Conservation (phyloP, 345 rosid genomes). For the Populus pruinosa region DNA sequence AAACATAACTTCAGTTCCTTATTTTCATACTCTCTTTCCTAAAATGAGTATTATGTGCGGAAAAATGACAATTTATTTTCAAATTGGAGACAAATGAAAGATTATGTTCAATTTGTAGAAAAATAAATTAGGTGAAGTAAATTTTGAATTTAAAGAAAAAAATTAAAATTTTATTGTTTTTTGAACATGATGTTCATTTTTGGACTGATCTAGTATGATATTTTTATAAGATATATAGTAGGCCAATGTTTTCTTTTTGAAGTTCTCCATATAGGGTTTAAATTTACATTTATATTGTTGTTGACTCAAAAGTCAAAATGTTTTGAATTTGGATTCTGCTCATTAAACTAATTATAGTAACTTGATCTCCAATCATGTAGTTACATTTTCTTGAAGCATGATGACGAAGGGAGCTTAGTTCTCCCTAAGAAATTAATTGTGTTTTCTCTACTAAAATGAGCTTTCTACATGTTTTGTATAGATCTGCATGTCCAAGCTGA, state of each 20-base stretch:
- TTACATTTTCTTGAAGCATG: neutral
- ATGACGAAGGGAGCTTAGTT: neutral
- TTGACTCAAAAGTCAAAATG: neutral
- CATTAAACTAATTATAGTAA: neutral
- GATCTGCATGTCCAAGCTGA: conserved; percentile 72
- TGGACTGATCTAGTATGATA: neutral
- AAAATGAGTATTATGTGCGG: too few relatives aligned
- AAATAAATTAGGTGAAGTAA: too few relatives aligned
- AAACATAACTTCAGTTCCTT: neutral
- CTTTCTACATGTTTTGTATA: conserved; percentile 24
- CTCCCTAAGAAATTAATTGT: neutral
- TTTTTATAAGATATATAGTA: neutral
- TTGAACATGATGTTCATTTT: too few relatives aligned
- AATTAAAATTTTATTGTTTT: too few relatives aligned
- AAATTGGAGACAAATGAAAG: too few relatives aligned
- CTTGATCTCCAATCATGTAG: neutral
- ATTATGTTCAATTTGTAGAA: too few relatives aligned
- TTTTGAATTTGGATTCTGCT: neutral
- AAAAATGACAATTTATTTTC: too few relatives aligned
- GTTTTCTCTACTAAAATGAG: neutral
- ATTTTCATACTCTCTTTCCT: too few relatives aligned
- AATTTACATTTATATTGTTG: neutral
- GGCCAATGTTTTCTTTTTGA: neutral
- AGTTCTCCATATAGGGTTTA: neutral
- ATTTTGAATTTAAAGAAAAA: too few relatives aligned